Evolutionary conservation across 2,329 filamentous ascomycete genomes (phyloP), one percentile per base, ranked within the genome.

Genomic region (Chalaropsis ovoidea): DNA sequence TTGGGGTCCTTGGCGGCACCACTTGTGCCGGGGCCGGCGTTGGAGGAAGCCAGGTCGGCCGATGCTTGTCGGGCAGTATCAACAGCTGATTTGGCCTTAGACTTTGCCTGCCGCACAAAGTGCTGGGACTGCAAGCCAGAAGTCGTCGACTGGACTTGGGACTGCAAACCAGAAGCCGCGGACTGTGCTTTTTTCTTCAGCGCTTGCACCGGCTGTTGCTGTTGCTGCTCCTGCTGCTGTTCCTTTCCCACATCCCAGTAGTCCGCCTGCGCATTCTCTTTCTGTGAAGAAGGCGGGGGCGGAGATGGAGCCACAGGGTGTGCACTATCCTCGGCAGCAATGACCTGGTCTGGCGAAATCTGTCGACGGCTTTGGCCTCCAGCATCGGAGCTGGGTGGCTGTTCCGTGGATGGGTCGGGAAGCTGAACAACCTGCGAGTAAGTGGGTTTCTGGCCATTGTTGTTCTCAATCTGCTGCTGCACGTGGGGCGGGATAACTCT

Each of bases 241-340:
- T 64, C 24, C 15, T 65, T 27, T 15, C 42, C 63, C 24, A 61
- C 27, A 17, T 60, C 42, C 54, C 41, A 49, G 27, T 61, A 65
- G n/a, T 65, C 42, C 7, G 47, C 54, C 22, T 65, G 63, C 7
- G 63, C 42, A 8, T 56, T 43, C 7, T 35, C 5, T 11, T 65
- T 27, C 5, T 27, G 15, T n/a, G 61, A 2, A 24, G 61, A n/a
- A 19, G 61, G 54, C 15, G 15, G 8, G 31, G 62, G 62, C 7
- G 62, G 62, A 24, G 45, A 49, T 24, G 45, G 54, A 11, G 56
- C 63, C 1, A 65, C n/a, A 1, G 63, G 42, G 42, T 61, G 54
- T 15, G 54, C 54, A 61, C 63, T 65, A 27, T 61, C 54, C 15
- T 61, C 13, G 1, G 63, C 54, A 41, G 63, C 63, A 8, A 27